Evolutionary conservation across 441 rosid genomes (phyloP).

Genomic region (Biscutella laevigata): DNA sequence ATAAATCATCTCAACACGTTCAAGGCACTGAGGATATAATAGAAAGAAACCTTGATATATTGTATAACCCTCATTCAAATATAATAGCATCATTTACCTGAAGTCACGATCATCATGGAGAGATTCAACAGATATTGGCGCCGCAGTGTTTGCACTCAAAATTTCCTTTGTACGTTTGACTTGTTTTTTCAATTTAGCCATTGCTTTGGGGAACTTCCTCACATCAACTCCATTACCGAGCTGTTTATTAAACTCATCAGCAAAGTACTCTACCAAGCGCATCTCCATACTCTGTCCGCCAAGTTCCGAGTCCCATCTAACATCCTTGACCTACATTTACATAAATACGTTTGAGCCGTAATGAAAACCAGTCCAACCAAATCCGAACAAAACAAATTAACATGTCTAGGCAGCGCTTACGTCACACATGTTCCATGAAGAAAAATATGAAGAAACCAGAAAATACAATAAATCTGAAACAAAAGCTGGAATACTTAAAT

Average conservation of each 20-base stretch:
- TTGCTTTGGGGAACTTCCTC: constrained; percentile 78
- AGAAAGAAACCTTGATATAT: neutral
- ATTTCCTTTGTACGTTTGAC: constrained; percentile 95
- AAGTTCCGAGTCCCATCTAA: constrained; percentile 86
- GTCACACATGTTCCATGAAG: neutral
- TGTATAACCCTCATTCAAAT: too few species aligned
- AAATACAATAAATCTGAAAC: neutral
- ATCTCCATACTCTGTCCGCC: constrained; percentile 90
- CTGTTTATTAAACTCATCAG: constrained; percentile 88
- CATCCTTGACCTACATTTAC: constrained; percentile 77
- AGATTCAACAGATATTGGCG: constrained; percentile 92
- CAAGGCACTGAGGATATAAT: too few species aligned
- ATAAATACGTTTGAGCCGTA: neutral
- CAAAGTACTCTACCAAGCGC: constrained; percentile 74
- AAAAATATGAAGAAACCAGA: neutral
- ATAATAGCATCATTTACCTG: too few species aligned
- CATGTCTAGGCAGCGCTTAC: neutral
- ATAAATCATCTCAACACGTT: neutral
- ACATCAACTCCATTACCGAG: constrained; percentile 81
- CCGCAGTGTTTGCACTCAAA: constrained; percentile 77
- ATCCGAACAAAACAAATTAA: neutral
- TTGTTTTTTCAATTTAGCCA: constrained; percentile 97
- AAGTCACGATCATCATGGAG: constrained; percentile 85
- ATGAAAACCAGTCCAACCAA: neutral
- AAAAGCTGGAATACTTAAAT: neutral